Conservation (phyloP, 2,329 filamentous ascomycete genomes). For the Rasamsonia emersonii region DNA sequence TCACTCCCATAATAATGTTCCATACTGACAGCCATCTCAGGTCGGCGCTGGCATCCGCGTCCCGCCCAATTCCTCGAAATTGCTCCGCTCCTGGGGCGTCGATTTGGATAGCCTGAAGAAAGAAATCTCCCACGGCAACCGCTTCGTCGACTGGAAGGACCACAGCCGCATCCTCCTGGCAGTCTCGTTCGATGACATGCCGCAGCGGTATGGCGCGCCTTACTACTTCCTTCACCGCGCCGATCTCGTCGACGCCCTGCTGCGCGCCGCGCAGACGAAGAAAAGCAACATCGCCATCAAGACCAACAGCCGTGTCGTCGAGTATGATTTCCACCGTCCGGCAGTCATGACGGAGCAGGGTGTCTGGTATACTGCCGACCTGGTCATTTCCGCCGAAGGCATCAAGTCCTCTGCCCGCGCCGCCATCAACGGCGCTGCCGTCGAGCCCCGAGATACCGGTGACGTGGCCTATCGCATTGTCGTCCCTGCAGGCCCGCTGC, state of each 20-base stretch:
- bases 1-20: background rate
- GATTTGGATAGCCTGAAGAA: constrained; percentile 13
- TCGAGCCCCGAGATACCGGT: constrained; percentile 19
- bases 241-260: constrained; percentile 16
- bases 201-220: constrained; percentile 18
- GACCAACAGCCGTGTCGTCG: constrained; percentile 14
- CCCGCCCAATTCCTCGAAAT: constrained; percentile 14
- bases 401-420: constrained; percentile 20
- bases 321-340: constrained; percentile 18
- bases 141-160: constrained; percentile 23
- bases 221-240: constrained; percentile 25
- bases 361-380: constrained; percentile 13
- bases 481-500: constrained; percentile 15
- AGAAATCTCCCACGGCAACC: constrained; percentile 17
- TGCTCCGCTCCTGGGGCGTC: constrained; percentile 12
- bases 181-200: constrained; percentile 13
- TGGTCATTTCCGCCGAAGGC: constrained; percentile 22
- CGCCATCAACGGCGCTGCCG: constrained; percentile 14
- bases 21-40: constrained; percentile 5
- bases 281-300: constrained; percentile 10
- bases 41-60: constrained; percentile 24
- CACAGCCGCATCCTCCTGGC: constrained; percentile 16
- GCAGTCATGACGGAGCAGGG: constrained; percentile 13
- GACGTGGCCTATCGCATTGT: constrained; percentile 23
- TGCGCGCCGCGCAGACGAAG: constrained; percentile 9